phyloP scores from a whole-genome alignment of 2,329 filamentous ascomycete genomes.

The Reticulascus tulasneorum region DNA sequence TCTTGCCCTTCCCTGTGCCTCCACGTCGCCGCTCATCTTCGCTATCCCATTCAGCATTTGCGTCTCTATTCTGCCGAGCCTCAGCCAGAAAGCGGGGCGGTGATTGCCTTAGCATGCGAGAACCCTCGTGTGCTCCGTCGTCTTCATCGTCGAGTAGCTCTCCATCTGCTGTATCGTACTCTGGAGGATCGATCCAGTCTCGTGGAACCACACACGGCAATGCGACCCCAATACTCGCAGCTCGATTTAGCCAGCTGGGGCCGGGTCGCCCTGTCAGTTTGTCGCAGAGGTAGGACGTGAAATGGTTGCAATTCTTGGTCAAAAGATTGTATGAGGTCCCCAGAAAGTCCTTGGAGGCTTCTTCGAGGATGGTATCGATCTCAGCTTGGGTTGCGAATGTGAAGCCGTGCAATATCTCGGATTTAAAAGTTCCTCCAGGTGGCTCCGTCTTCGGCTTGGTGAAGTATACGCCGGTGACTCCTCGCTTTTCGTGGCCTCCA shows the following conservation, averaged over 20 bases:
- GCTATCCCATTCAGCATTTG: conserved; percentile 37
- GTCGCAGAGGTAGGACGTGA: conserved; percentile 72
- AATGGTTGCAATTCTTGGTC: conserved; percentile 85
- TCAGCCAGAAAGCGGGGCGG: conserved; percentile 18
- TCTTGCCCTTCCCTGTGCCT: conserved; percentile 39
- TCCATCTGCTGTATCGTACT: conserved; percentile 69
- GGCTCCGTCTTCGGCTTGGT: conserved; percentile 69
- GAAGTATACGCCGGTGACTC: conserved; percentile 78
- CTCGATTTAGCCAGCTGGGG: conserved; percentile 75
- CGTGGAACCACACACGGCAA: conserved; percentile 77
- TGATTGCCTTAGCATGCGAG: conserved; percentile 51
- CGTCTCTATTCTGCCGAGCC: conserved; percentile 19
- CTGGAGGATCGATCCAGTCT: conserved; percentile 78
- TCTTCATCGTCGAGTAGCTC: conserved; percentile 59
- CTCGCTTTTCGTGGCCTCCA: conserved; percentile 70
- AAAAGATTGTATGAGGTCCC: conserved; percentile 78
- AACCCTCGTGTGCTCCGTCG: conserved; percentile 48
- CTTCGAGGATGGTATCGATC: conserved; percentile 65
- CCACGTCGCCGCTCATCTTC: conserved; percentile 40
- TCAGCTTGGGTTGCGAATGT: conserved; percentile 65
- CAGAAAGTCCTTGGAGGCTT: conserved; percentile 67
- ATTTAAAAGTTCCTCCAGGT: conserved; percentile 72
- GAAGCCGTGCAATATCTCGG: conserved; percentile 74
- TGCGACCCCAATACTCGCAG: conserved; percentile 76
- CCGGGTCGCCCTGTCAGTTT: conserved; percentile 67